Evolutionary conservation across 2,329 filamentous ascomycete genomes (phyloP), one percentile per base, ranked within the genome.

Genomic region (Metarhizium guizhouense): DNA sequence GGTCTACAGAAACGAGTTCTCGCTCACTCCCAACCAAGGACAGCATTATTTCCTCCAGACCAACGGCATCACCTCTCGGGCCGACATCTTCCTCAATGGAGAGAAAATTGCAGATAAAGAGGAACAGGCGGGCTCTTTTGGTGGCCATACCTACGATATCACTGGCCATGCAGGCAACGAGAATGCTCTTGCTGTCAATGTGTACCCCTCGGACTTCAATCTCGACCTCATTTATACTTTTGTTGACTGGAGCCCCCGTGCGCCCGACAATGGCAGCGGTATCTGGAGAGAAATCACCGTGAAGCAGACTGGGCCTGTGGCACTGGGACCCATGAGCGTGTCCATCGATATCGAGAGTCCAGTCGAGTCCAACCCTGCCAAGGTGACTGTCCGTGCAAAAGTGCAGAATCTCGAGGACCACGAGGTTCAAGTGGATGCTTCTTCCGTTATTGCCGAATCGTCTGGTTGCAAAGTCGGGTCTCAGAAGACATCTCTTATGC

Each of bases 191-290:
- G 69, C 79, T 1, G 74, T 85, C 18, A 71, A 72, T 43, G 78
- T 75, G 0, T 75, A 84, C 59, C 82, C 82, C 0, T 84, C 82
- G 0, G 72, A 82, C 58, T 85, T 84, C 63, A 72, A 79, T 16
- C 73, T 77, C 29, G 81, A 86, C 57, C 76, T 86, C 53, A 81
- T 77, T 0, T 67, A 83, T 10, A 80, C 60, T 16, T 64, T 58
- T 20, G 62, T 64, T 36, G 61, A 64, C 56, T 64, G 62, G 62
- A 63, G 61, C 40, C 62, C 62, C 7, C 60, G 78, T 54, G 80
- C 82, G 0, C 75, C 80, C 0, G 83, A 86, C 63, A 84, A 85
- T 50, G 82, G 82, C 2, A 84, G 81, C 0, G 83, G 83, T 0
- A 70, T 86, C 8, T 86, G 83, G 83, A 73, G 83, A 5, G 71